Conservation (phyloP, 176 grass and related monocot genomes). For the Bonia amplexicaulis region DNA sequence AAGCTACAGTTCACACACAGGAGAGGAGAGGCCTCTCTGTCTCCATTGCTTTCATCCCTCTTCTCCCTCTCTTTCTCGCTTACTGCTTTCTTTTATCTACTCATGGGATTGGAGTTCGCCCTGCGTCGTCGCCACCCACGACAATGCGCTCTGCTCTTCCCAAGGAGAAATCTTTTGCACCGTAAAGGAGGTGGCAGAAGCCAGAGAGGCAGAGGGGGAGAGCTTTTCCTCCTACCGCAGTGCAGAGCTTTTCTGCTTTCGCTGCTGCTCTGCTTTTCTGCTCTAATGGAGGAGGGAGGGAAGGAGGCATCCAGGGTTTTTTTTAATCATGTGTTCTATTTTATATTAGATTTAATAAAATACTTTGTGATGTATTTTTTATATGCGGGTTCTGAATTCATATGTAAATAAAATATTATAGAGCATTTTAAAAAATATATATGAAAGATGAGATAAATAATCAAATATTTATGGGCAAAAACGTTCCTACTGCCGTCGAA, state of each 20-base stretch:
- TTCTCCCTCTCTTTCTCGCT: neutral
- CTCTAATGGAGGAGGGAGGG: neutral
- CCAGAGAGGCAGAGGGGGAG: neutral
- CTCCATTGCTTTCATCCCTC: neutral
- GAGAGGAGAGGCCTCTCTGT: constrained; percentile 3
- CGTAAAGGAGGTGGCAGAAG: neutral
- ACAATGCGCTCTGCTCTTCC: constrained; percentile 20
- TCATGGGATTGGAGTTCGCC: constrained; percentile 31
- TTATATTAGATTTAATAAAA: too few species aligned
- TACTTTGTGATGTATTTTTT: too few species aligned
- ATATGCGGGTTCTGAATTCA: too few species aligned
- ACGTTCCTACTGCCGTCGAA: neutral
- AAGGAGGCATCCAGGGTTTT: neutral
- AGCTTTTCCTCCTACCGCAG: neutral
- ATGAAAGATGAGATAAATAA: too few species aligned
- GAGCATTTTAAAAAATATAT: too few species aligned
- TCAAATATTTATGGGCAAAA: too few species aligned
- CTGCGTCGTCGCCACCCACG: neutral
- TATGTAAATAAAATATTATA: too few species aligned
- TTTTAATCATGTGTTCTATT: too few species aligned
- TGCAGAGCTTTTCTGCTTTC: constrained; percentile 31
- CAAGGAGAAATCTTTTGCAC: constrained; percentile 34
- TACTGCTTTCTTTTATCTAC: neutral
- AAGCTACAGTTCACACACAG: neutral
- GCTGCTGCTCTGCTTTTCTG: constrained; percentile 23